These are phyloP conservation scores for Malassezia globosa DNA, from an alignment of 1,284 basidiomycete species.

Conservation along the genomic window DNA sequence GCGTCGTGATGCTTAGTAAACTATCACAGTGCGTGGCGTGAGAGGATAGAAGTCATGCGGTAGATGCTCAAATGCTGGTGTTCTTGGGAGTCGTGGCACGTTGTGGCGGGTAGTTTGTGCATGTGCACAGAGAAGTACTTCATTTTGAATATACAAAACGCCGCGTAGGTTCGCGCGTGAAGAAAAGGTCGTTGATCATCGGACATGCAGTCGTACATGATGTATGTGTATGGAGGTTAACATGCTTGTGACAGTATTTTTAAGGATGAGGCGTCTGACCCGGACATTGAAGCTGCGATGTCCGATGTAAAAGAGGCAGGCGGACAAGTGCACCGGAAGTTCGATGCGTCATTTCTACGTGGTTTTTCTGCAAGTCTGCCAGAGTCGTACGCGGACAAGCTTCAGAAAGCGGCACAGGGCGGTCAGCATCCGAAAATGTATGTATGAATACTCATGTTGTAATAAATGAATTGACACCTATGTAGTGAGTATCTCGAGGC, in stretches of 20 bases:
- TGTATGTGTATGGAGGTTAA: constrained; percentile 7
- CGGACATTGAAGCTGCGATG: constrained; percentile 2
- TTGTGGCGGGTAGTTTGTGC: no score
- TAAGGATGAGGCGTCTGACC: neutral
- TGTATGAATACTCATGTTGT: neutral
- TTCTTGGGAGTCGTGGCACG: neutral
- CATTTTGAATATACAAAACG: no score
- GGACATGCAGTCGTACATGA: constrained; percentile 1
- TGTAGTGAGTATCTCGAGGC: constrained; percentile 12
- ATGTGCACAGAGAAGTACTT: no score
- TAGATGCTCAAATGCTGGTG: no score
- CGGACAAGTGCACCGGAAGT: constrained; percentile 4
- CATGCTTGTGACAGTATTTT: constrained; percentile 5
- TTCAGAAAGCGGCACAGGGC: neutral
- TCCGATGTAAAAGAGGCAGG: neutral
- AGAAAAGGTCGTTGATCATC: neutral
- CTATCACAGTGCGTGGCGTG: no score
- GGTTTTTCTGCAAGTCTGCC: constrained; percentile 15
- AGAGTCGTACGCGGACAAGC: neutral
- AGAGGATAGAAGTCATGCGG: no score
- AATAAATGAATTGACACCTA: neutral
- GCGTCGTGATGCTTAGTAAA: neutral
- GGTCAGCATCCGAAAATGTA: constrained; percentile 7
- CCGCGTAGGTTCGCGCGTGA: neutral
- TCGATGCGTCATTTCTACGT: constrained; percentile 11